Percentiles rank a stretch among this genome's conserved stretches.
phyloP scores from a whole-genome alignment of 1,284 basidiomycete species.

The Fistulina hepatica region DNA sequence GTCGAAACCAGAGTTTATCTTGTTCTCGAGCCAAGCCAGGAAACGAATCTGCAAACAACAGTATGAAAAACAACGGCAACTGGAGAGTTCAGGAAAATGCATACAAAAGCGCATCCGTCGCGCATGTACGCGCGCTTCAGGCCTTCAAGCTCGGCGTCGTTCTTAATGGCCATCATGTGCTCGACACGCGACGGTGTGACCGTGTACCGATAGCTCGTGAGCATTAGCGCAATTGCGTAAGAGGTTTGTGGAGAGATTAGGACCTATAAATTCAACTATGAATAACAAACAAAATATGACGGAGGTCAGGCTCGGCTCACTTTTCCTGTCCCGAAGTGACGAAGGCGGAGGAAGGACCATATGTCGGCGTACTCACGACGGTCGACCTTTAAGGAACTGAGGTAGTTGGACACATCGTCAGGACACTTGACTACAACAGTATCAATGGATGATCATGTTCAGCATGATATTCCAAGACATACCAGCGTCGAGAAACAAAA shows the following conservation, averaged over 20 bases:
- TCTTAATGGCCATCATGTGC: conserved; percentile 82
- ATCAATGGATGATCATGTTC: conserved; percentile 51
- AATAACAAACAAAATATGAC: conserved; percentile 2
- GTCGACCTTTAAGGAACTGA: conserved; percentile 48
- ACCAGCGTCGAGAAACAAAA: conserved; percentile 68
- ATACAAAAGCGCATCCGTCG: conserved; percentile 86
- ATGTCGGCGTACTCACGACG: conserved; percentile 67
- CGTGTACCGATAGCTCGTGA: conserved; percentile 68
- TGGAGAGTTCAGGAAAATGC: conserved; percentile 19
- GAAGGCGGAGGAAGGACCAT: conserved; percentile 64
- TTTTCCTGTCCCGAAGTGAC: conserved; percentile 70
- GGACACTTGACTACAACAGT: conserved; percentile 37
- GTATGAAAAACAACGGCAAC: conserved; percentile 16
- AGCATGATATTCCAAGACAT: not conserved
- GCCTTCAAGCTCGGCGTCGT: conserved; percentile 73
- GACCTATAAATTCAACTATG: conserved; percentile 27
- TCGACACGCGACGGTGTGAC: conserved; percentile 61
- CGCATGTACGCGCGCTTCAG: conserved; percentile 78
- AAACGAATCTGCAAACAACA: conserved; percentile 43
- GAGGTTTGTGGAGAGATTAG: conserved; percentile 62
- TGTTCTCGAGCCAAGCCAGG: conserved; percentile 87
- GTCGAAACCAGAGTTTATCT: conserved; percentile 63
- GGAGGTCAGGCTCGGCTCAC: conserved; percentile 22
- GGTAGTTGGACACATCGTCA: conserved; percentile 43
- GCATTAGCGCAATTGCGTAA: conserved; percentile 71